phyloP scores from a whole-genome alignment of 1,284 basidiomycete genomes.

The Rhodotorula sp. region DNA sequence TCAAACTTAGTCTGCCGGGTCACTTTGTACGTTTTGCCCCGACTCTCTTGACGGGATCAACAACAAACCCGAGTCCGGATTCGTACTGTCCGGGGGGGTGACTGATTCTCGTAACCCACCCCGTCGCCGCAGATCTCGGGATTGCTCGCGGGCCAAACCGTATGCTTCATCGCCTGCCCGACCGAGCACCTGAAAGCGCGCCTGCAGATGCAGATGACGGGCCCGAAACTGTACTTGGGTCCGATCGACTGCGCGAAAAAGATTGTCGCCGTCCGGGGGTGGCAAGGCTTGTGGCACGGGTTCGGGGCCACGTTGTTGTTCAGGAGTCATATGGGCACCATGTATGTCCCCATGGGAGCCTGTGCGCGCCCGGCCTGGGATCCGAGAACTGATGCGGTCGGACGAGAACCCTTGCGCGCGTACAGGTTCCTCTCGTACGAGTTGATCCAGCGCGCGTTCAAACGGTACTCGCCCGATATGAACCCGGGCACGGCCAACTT shows the following conservation, averaged over 20 bases:
- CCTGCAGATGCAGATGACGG: conserved; percentile 69
- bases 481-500: conserved; percentile 59
- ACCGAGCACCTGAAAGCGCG: conserved; percentile 75
- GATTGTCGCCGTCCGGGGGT: conserved; percentile 46
- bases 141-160: conserved; percentile 71
- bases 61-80: too few species aligned
- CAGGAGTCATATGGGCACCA: conserved; percentile 48
- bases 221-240: conserved; percentile 48
- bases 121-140: conserved; percentile 57
- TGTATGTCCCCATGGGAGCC: conserved; percentile 35
- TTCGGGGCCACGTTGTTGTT: conserved; percentile 51
- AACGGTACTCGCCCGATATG: conserved; percentile 26
- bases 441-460: conserved; percentile 43
- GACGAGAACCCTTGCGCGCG: not conserved
- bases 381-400: not conserved
- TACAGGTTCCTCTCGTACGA: conserved; percentile 49
- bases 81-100: too few species aligned
- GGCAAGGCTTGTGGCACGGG: conserved; percentile 49
- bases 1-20: conserved; percentile 33
- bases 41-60: too few species aligned
- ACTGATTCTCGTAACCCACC: too few species aligned
- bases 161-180: conserved; percentile 67
- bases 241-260: conserved; percentile 50
- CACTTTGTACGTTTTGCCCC: conserved; percentile 35
- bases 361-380: not conserved